Conservation (phyloP, 2,329 filamentous ascomycete genomes). For the Epichloe hybrida region DNA sequence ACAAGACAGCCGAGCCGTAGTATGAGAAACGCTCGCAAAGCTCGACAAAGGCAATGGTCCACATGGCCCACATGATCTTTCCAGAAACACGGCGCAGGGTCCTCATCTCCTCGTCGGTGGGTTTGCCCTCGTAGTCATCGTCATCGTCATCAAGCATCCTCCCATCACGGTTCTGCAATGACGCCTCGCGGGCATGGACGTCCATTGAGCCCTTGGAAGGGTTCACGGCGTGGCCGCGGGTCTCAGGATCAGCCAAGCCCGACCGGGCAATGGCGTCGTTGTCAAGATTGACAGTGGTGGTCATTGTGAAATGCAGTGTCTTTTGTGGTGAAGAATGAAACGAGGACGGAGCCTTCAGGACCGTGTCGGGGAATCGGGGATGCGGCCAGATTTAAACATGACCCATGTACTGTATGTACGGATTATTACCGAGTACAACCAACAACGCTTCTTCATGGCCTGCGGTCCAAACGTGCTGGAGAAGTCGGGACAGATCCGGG, state of each 20-base stretch:
- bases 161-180: constrained; percentile 8
- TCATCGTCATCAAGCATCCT: constrained; percentile 14
- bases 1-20: constrained; percentile 57
- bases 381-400: too few relatives aligned
- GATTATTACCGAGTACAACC: too few relatives aligned
- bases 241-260: constrained; percentile 19
- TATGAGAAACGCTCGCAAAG: constrained; percentile 67
- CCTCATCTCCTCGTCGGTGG: constrained; percentile 47
- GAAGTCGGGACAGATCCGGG: not conserved
- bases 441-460: too few relatives aligned
- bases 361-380: too few relatives aligned
- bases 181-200: constrained; percentile 6
- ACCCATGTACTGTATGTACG: too few relatives aligned
- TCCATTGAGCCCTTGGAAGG: constrained; percentile 18
- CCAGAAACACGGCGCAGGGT: constrained; percentile 52
- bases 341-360: too few relatives aligned
- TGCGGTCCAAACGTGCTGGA: too few relatives aligned
- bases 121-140: constrained; percentile 25
- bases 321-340: too few relatives aligned
- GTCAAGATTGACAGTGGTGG: constrained; percentile 22
- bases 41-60: constrained; percentile 59
- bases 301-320: constrained; percentile 15
- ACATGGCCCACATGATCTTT: constrained; percentile 51
- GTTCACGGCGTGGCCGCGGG: constrained; percentile 14
- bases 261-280: constrained; percentile 22